A percentile compares a stretch with the other conserved stretches of the same genome.
phyloP scores from a whole-genome alignment of 2,329 filamentous ascomycete species.

The Xylariaceae sp. region DNA sequence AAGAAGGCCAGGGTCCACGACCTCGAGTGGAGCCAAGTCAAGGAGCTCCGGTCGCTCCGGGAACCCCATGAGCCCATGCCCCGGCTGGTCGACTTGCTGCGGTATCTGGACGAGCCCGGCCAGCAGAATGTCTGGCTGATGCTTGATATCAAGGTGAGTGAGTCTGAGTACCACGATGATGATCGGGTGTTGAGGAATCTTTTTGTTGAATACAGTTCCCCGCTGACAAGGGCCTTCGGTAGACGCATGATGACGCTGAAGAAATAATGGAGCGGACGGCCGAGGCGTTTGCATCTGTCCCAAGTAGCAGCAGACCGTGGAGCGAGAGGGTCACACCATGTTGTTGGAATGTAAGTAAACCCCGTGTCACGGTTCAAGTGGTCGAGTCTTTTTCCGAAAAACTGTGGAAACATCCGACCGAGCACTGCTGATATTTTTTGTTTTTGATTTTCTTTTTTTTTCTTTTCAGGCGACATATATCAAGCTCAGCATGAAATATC shows the following conservation, averaged over 20 bases:
- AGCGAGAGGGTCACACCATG: slow-evolving; percentile 69
- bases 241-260: slow-evolving; percentile 65
- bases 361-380: too few species aligned
- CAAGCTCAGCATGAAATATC: slow-evolving; percentile 52
- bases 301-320: slow-evolving; percentile 55
- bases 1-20: slow-evolving; percentile 66
- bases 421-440: too few species aligned
- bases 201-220: too few species aligned
- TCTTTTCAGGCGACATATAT: slow-evolving; percentile 57
- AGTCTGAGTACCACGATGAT: not conserved
- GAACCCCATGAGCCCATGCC: slow-evolving; percentile 69
- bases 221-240: not conserved
- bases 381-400: too few species aligned
- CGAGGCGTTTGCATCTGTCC: slow-evolving; percentile 52
- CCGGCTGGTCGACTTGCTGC: slow-evolving; percentile 65
- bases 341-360: slow-evolving; percentile 70
- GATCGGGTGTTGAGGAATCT: too few species aligned
- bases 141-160: slow-evolving; percentile 78
- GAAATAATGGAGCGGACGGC: slow-evolving; percentile 66
- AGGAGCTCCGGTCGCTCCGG: slow-evolving; percentile 48
- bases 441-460: not conserved
- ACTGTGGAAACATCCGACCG: too few species aligned
- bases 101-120: slow-evolving; percentile 61
- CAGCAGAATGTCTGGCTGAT: slow-evolving; percentile 70
- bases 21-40: slow-evolving; percentile 63